A percentile compares a stretch with the other conserved stretches of the same genome.
phyloP scores from a whole-genome alignment of 176 grass and related monocot genomes.

The Melocanna baccifera region DNA sequence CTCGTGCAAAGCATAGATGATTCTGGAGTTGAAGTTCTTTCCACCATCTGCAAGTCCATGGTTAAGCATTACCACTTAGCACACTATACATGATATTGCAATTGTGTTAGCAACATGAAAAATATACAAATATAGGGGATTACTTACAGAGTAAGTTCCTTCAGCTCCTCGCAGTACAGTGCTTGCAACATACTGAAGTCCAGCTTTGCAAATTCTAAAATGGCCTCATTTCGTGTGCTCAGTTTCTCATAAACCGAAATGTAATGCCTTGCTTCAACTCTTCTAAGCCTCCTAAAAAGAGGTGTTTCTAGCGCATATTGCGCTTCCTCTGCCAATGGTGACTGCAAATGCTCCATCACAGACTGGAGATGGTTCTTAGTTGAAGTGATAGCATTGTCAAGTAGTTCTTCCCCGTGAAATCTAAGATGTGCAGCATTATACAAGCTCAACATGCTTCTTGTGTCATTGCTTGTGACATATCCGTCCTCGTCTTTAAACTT shows the following conservation, averaged over 20 bases:
- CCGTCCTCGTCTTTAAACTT: too few species aligned
- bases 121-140: background rate
- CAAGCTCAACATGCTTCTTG: constrained; percentile 17
- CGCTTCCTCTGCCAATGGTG: constrained; percentile 5
- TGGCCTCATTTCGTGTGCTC: background rate
- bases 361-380: background rate
- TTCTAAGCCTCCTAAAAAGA: constrained; percentile 17
- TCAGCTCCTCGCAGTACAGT: constrained; percentile 34
- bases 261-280: constrained; percentile 31
- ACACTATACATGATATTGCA: background rate
- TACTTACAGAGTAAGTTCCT: constrained; percentile 24
- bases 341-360: background rate
- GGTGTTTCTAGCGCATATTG: constrained; percentile 6
- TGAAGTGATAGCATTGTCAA: constrained; percentile 17
- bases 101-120: background rate
- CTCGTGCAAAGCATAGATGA: constrained; percentile 14
- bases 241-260: constrained; percentile 37
- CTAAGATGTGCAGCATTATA: constrained; percentile 40
- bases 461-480: too few species aligned
- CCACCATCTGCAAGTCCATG: constrained; percentile 33
- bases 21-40: constrained; percentile 10
- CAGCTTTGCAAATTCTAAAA: constrained; percentile 37
- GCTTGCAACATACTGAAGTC: constrained; percentile 30
- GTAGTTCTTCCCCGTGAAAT: constrained; percentile 28
- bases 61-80: too few species aligned